Percentiles rank a stretch among this genome's conserved stretches.
These are phyloP conservation scores for Saccharomyces hybrid DNA, from an alignment of 1,139 yeast species.

Conservation along the genomic window DNA sequence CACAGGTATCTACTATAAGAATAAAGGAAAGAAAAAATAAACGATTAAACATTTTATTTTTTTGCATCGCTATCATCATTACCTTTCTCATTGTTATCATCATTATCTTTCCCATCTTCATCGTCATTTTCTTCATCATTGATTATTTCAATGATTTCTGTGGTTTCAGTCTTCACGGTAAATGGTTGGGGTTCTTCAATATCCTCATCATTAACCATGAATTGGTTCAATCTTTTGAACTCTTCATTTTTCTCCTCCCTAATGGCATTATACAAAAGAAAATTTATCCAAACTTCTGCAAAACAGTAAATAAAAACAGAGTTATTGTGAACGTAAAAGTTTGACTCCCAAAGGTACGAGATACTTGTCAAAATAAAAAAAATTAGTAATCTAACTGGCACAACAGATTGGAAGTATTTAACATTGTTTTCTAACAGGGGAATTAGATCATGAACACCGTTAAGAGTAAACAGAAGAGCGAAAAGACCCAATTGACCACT, in stretches of 20 bases:
- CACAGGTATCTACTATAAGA: neutral
- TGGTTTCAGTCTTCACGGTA: neutral
- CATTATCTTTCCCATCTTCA: neutral
- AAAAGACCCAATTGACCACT: slow-evolving; percentile 49
- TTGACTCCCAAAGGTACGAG: slow-evolving; percentile 33
- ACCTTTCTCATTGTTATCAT: neutral
- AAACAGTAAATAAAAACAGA: slow-evolving; percentile 55
- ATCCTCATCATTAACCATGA: slow-evolving; percentile 9
- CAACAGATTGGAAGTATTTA: slow-evolving; percentile 54
- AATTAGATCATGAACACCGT: slow-evolving; percentile 47
- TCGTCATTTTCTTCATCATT: slow-evolving; percentile 7
- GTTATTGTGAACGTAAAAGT: slow-evolving; percentile 48
- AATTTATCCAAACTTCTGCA: slow-evolving; percentile 64
- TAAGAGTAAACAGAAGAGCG: slow-evolving; percentile 38
- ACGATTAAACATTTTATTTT: neutral
- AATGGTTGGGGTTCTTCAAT: slow-evolving; percentile 8
- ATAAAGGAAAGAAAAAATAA: neutral
- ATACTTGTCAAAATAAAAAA: slow-evolving; percentile 45
- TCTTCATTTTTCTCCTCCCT: slow-evolving; percentile 47
- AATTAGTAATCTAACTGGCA: slow-evolving; percentile 55
- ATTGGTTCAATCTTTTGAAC: slow-evolving; percentile 16
- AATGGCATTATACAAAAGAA: slow-evolving; percentile 52
- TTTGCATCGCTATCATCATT: neutral
- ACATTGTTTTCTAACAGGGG: slow-evolving; percentile 51
- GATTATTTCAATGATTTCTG: neutral